Evolutionary conservation across 2,329 filamentous ascomycete genomes (phyloP).

Genomic region (Aspergillus spinulosporus): DNA sequence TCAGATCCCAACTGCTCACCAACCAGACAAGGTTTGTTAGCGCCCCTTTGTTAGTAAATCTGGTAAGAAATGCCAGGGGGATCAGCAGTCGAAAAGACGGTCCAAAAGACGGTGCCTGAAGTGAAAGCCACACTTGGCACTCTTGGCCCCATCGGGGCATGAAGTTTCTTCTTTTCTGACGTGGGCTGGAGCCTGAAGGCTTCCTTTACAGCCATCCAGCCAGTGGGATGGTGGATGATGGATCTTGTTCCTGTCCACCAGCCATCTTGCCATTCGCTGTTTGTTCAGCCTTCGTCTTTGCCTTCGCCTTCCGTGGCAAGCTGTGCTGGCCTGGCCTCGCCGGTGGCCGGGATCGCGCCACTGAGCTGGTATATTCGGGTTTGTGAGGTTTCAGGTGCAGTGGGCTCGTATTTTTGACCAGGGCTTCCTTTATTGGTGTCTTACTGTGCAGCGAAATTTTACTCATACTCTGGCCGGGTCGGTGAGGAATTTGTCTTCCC

Average conservation of each 20-base stretch:
- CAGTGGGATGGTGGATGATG: background rate
- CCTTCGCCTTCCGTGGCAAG: background rate
- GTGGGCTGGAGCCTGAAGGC: constrained; percentile 4
- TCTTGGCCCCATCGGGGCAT: background rate
- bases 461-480: background rate
- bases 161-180: constrained; percentile 8
- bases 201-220: background rate
- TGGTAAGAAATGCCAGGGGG: constrained; percentile 9
- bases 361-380: constrained; percentile 1
- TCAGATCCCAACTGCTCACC: background rate
- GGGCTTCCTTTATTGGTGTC: background rate
- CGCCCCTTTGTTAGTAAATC: constrained; percentile 2
- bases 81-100: constrained; percentile 8
- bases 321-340: constrained; percentile 2
- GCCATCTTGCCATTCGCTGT: constrained; percentile 3
- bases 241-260: constrained; percentile 1
- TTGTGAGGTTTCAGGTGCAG: constrained; percentile 8
- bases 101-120: constrained; percentile 16
- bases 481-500: background rate
- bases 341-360: constrained; percentile 6
- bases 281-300: background rate
- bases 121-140: background rate
- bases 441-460: background rate
- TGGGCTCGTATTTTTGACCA: constrained; percentile 2
- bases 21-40: constrained; percentile 11